Evolutionary conservation across 495 filamentous ascomycete genomes (phyloP).

Genomic region (Hyaloscypha hepaticicola): DNA sequence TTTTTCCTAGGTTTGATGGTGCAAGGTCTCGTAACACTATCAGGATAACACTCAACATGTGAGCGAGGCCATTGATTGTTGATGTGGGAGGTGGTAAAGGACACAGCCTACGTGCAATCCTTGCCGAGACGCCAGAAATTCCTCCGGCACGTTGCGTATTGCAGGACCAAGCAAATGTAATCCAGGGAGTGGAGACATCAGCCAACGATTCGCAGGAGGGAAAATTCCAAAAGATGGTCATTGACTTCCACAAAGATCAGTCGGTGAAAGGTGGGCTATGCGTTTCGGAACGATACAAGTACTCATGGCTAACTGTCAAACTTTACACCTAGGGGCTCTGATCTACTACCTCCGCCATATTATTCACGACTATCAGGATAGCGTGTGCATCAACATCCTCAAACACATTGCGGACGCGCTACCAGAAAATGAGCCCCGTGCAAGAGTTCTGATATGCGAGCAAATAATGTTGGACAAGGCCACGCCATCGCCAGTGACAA

Average conservation of each 20-base stretch:
- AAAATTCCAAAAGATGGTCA: conserved; percentile 43
- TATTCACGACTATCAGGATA: conserved; percentile 33
- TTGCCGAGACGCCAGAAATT: neutral
- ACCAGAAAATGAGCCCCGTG: conserved; percentile 9
- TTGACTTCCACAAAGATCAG: conserved; percentile 52
- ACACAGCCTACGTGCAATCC: conserved; percentile 8
- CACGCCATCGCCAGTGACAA: conserved; percentile 28
- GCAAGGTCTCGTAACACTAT: too few species aligned
- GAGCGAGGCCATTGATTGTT: conserved; percentile 29
- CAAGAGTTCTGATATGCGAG: conserved; percentile 2
- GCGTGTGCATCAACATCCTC: conserved; percentile 25
- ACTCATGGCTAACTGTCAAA: neutral
- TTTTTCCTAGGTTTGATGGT: too few species aligned
- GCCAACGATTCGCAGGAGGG: too few species aligned
- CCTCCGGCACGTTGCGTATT: conserved; percentile 40
- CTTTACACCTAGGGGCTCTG: conserved; percentile 21
- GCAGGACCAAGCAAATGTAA: conserved; percentile 49
- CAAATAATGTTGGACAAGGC: neutral
- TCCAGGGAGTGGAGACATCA: conserved; percentile 32
- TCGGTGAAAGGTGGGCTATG: conserved; percentile 38
- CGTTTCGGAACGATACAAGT: neutral
- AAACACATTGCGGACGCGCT: conserved; percentile 36
- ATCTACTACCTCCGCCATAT: conserved; percentile 38
- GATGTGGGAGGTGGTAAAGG: conserved; percentile 32
- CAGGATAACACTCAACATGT: too few species aligned